phyloP scores from a whole-genome alignment of 2,329 filamentous ascomycete genomes.

The Diaporthe longicolla region DNA sequence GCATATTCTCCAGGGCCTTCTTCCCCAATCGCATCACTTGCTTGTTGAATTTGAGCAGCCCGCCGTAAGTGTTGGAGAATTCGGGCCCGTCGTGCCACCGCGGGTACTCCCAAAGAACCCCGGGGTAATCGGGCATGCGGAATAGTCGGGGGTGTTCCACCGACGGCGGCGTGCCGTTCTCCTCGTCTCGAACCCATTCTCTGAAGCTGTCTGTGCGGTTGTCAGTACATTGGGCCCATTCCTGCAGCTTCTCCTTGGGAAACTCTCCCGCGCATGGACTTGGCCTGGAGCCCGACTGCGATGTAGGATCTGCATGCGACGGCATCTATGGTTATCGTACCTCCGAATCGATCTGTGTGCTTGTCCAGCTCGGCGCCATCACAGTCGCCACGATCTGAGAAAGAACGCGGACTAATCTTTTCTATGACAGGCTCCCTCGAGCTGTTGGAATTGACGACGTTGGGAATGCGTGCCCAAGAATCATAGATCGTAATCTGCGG shows the following conservation, averaged over 20 bases:
- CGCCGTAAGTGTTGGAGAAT: conserved; percentile 60
- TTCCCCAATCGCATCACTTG: conserved; percentile 59
- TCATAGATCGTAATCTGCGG: conserved; percentile 61
- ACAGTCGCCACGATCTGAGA: conserved; percentile 55
- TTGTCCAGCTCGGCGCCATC: conserved; percentile 57
- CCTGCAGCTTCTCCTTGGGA: background rate
- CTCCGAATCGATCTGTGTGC: conserved; percentile 57
- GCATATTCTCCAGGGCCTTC: conserved; percentile 54
- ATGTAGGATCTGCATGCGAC: background rate
- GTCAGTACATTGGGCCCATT: background rate
- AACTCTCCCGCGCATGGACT: background rate
- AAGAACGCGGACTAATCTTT: conserved; percentile 57
- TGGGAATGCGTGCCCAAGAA: conserved; percentile 55
- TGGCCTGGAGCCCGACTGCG: background rate
- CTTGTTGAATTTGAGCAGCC: conserved; percentile 57
- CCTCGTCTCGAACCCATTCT: conserved; percentile 47
- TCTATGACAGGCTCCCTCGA: conserved; percentile 51
- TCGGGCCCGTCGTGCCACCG: conserved; percentile 62
- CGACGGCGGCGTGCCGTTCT: conserved; percentile 43
- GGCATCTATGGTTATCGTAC: background rate
- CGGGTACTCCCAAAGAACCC: conserved; percentile 62
- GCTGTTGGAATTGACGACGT: conserved; percentile 43
- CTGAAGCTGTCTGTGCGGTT: conserved; percentile 51
- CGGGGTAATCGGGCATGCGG: conserved; percentile 55
- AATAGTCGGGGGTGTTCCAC: conserved; percentile 53